These are phyloP conservation scores for Fusarium nanum DNA, from an alignment of 2,329 filamentous ascomycete species.

Conservation along the genomic window DNA sequence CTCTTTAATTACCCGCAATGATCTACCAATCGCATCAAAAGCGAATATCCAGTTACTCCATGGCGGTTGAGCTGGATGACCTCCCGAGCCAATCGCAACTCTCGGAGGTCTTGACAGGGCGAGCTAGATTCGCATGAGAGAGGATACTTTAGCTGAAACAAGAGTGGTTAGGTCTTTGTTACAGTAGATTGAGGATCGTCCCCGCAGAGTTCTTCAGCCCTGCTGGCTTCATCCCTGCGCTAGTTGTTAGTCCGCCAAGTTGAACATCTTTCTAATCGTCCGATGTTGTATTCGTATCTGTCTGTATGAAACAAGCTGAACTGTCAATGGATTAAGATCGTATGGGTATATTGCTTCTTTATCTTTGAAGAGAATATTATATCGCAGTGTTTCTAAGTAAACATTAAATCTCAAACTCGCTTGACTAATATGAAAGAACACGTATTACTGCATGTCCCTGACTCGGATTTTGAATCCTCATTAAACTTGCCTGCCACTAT, in stretches of 20 bases:
- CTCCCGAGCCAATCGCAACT: conserved; percentile 3
- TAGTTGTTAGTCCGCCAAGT: background rate
- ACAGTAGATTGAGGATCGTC: conserved; percentile 1
- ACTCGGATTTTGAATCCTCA: background rate
- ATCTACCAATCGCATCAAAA: background rate
- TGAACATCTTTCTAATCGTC: background rate
- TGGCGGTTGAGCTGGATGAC: background rate
- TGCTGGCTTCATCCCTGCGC: conserved; percentile 17
- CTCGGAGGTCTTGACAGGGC: background rate
- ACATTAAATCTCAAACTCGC: background rate
- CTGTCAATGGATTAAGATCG: background rate
- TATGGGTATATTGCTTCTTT: background rate
- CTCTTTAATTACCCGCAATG: background rate
- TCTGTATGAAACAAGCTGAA: background rate
- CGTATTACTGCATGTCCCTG: background rate
- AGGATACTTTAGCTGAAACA: conserved; percentile 21
- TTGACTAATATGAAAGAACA: background rate
- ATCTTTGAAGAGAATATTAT: background rate
- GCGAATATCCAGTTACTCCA: background rate
- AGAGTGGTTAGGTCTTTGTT: conserved; percentile 1
- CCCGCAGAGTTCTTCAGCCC: conserved; percentile 11
- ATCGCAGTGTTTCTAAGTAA: background rate
- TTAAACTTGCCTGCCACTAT: background rate
- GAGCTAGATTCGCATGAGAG: conserved; percentile 8
- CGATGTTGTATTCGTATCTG: background rate